Base-by-base conservation (phyloP, 1,284 basidiomycete species). In the Trichosporon asahii region DNA sequence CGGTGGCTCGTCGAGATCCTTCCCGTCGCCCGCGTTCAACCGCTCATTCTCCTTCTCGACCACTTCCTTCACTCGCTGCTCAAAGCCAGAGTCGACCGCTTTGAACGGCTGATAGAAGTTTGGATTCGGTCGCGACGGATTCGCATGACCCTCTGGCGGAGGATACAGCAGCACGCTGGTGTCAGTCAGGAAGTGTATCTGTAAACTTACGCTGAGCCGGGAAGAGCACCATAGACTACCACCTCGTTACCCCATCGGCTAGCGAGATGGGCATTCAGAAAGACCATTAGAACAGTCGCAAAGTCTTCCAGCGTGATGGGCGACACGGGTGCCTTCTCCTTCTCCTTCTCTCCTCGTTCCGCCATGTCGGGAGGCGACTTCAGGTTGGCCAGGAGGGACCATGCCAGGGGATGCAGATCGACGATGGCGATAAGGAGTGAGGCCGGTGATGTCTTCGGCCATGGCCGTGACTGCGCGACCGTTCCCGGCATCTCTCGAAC, bases 261-360 rank as follows among this genome's bases (percentile, higher is more conserved):
- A 0, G 95, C 94, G 70, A 96, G 88, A 83, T 98, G 95, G 0
- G 94, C 89, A 77, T 99, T 98, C 75, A 96, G 85, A 77, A 98
- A 97, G 25, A 93, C 90, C 70, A 97, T 88, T 14, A 97, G 86
- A 75, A 93, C 91, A 0, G 90, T 88, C 66, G 94, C 85, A 82
- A 94, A 94, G 1, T 87, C 79, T 27, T 86, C 80, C 29, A 95
- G 85, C 0, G 88, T 81, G 12, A 94, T 83, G 0, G 90, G 86
- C 70, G 87, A 69, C 4, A 75, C 66, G 1, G 70, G 73, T 7
- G 76, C 76, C 67, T 73, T 74, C 40, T 77, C 74, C 46, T 75
- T 72, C 44, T 69, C 70, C 21, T 40, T 37, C 40, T 65, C 55
- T 53, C 67, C 60, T 21, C 68, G 67, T 35, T 68, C 55, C n/a